Conservation (phyloP, 768 basidiomycete species). For the Leccinellum rugosiceps region DNA sequence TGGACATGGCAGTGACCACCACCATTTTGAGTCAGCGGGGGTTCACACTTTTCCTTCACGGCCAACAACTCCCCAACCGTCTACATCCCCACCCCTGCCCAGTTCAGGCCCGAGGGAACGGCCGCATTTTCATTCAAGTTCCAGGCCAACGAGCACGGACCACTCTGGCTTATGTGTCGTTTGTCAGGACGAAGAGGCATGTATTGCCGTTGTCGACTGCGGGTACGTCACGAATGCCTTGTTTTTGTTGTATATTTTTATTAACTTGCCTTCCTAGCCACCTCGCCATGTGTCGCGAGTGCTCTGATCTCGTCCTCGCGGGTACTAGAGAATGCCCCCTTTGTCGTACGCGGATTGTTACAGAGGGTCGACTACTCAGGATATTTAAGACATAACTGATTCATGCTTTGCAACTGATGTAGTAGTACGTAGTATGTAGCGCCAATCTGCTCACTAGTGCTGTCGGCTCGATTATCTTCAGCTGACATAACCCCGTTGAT, state of each 20-base stretch:
- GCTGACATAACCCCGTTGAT: conserved; percentile 17
- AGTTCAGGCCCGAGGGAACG: conserved; percentile 35
- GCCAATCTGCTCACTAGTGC: no score
- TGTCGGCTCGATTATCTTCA: no score
- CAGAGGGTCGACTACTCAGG: conserved; percentile 73
- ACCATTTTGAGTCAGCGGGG: neutral
- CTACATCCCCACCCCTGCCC: conserved; percentile 25
- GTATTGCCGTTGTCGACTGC: conserved; percentile 92
- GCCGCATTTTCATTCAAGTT: conserved; percentile 31
- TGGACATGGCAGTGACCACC: conserved; percentile 2
- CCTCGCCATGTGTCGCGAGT: conserved; percentile 71
- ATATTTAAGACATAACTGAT: conserved; percentile 55
- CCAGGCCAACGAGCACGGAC: conserved; percentile 37
- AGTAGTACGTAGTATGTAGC: neutral
- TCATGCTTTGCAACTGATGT: neutral
- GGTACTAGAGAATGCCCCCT: conserved; percentile 86
- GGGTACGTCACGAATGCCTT: conserved; percentile 52
- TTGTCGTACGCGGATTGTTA: conserved; percentile 85
- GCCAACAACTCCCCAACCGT: conserved; percentile 11
- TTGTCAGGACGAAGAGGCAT: conserved; percentile 93
- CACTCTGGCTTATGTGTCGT: conserved; percentile 83
- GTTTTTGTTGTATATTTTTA: neutral
- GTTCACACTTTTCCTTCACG: conserved; percentile 4
- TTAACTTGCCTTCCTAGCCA: conserved; percentile 46
- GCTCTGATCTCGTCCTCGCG: conserved; percentile 76